Evolutionary conservation across 345 rosid species (phyloP), one percentile per base, ranked within the genome.

Genomic region (Rhodomyrtus tomentosa): DNA sequence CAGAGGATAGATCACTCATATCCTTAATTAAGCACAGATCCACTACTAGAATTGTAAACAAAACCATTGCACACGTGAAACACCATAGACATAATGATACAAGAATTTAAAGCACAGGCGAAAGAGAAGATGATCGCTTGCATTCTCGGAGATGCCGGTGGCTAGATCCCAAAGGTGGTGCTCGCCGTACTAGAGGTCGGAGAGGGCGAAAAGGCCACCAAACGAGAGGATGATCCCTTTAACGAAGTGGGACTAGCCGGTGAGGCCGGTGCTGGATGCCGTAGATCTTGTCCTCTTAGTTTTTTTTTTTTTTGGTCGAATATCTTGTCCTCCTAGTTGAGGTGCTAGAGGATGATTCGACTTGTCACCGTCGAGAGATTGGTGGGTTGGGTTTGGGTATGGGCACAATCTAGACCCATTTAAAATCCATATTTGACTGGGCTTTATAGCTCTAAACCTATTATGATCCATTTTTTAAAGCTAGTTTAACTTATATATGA

Each of bases 171-270:
- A 96, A 54, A 95, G 96, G 11, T 96, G 98, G 42, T 95, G 98
- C 93, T 96, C 97, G 38, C 96, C 93, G 85, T 95, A 98, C 98
- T 98, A 95, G 42, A 96, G 92, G 9, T 98, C 96, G 40, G 96
- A 94, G 56, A 96, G 96, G 1, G 99, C 98, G 86, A 96, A 96
- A 90, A 93, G 98, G 25, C 98, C 92, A 50, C 92, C 96, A 22
- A 95, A 96, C 18, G 99, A 94, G 54, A 96, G 95, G 15, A 94
- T 98, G 40, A 94, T 95, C 54, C 94, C 98, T 88, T 94, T 87
- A 2, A 94, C 96, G 59, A 95, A 95, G 88, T 93, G 93, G 24
- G 98, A 95, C 89, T 94, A 97, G 12, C 98, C 98, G 50, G 98
- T 93, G 82, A 96, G 93, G 73, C 98, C 97, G 93, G 82, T 91